Evolutionary conservation across 2,329 filamentous ascomycete genomes (phyloP).

Genomic region (Cordyceps cicadae): DNA sequence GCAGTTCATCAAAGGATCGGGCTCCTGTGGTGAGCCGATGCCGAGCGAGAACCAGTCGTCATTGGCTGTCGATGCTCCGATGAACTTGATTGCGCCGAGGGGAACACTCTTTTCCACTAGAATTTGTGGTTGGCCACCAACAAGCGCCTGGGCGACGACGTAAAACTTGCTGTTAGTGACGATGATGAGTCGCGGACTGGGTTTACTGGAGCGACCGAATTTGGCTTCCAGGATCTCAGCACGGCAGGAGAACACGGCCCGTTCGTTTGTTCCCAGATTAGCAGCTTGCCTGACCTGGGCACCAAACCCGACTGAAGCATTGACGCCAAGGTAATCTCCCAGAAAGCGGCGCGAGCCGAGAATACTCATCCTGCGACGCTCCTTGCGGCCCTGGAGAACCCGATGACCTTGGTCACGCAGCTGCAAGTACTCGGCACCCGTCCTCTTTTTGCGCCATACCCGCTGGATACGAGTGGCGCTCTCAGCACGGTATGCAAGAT

Average conservation of each 20-base stretch:
- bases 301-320: slow-evolving; percentile 69
- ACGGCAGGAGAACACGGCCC: slow-evolving; percentile 79
- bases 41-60: slow-evolving; percentile 98
- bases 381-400: slow-evolving; percentile 76
- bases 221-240: slow-evolving; percentile 87
- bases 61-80: slow-evolving; percentile 70
- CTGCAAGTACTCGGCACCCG: slow-evolving; percentile 80
- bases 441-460: slow-evolving; percentile 90
- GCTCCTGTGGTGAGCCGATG: slow-evolving; percentile 79
- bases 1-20: slow-evolving; percentile 89
- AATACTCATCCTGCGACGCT: slow-evolving; percentile 83
- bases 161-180: slow-evolving; percentile 83
- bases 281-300: slow-evolving; percentile 71
- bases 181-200: slow-evolving; percentile 74
- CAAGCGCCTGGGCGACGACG: slow-evolving; percentile 74
- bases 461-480: slow-evolving; percentile 89
- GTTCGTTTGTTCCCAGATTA: slow-evolving; percentile 63
- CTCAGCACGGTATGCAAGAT: slow-evolving; percentile 84
- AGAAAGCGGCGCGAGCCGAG: slow-evolving; percentile 86
- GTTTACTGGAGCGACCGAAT: slow-evolving; percentile 92
- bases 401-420: slow-evolving; percentile 81
- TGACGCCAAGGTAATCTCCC: slow-evolving; percentile 88
- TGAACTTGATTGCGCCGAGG: slow-evolving; percentile 78
- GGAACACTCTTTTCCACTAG: slow-evolving; percentile 73
- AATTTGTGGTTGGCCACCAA: slow-evolving; percentile 76